A percentile compares a stretch with the other conserved stretches of the same genome.
phyloP scores from a whole-genome alignment of 1,284 basidiomycete genomes.

The Ceraceosorus guamensis region DNA sequence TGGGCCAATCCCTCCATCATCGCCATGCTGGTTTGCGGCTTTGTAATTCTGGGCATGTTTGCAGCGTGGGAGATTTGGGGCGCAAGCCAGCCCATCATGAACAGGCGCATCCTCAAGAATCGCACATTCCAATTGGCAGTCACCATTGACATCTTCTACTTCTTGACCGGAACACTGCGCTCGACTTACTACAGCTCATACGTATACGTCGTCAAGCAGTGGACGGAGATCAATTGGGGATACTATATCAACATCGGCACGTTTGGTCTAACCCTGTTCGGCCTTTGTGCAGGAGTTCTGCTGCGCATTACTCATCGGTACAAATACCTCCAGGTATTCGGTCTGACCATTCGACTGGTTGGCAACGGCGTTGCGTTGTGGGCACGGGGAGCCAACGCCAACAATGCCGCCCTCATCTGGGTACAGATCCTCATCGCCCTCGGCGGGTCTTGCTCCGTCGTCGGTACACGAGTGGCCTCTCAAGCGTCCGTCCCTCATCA shows the following conservation, averaged over 20 bases:
- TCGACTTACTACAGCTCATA: slow-evolving; percentile 49
- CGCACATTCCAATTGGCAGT: slow-evolving; percentile 32
- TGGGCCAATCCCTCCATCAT: slow-evolving; percentile 50
- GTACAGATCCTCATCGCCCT: slow-evolving; percentile 45
- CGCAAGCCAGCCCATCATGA: slow-evolving; percentile 50
- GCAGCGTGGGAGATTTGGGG: slow-evolving; percentile 48
- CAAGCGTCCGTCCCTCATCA: slow-evolving; percentile 49
- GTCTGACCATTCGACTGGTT: neutral
- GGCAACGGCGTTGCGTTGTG: slow-evolving; percentile 1
- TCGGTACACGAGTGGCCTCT: slow-evolving; percentile 47
- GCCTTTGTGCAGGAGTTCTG: slow-evolving; percentile 4
- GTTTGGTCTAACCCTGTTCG: slow-evolving; percentile 16
- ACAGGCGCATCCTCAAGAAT: slow-evolving; percentile 49
- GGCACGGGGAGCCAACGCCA: neutral
- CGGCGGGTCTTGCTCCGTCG: slow-evolving; percentile 36
- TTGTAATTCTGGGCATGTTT: slow-evolving; percentile 47
- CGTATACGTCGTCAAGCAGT: slow-evolving; percentile 48
- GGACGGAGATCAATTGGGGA: slow-evolving; percentile 15
- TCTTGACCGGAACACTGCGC: slow-evolving; percentile 46
- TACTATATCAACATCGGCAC: slow-evolving; percentile 25
- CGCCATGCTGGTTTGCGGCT: slow-evolving; percentile 50
- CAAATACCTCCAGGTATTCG: slow-evolving; percentile 10
- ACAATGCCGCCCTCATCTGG: slow-evolving; percentile 19
- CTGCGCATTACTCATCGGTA: slow-evolving; percentile 11
- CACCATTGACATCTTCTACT: slow-evolving; percentile 50